Evolutionary conservation across 2,329 filamentous ascomycete species (phyloP).

Genomic region (Diaporthe sp.): DNA sequence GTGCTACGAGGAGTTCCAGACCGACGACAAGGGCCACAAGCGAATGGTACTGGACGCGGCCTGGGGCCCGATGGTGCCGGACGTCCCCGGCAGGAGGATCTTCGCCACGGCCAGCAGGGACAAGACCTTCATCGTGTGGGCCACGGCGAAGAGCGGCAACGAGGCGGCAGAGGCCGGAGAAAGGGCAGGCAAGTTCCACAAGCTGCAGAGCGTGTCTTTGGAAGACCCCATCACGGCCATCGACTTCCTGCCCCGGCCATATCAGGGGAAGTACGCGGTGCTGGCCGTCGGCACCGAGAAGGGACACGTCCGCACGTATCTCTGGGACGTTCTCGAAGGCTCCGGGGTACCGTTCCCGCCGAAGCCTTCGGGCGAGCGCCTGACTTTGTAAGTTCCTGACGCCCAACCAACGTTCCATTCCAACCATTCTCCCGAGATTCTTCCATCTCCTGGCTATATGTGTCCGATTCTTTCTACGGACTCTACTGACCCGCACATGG

Average conservation of each 20-base stretch:
- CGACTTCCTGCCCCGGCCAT: constrained; percentile 67
- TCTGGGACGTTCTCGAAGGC: constrained; percentile 55
- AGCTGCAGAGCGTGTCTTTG: constrained; percentile 4
- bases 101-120: constrained; percentile 95
- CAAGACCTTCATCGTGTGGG: constrained; percentile 85
- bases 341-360: constrained; percentile 56
- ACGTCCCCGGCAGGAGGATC: constrained; percentile 54
- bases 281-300: constrained; percentile 72
- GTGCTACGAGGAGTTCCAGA: constrained; percentile 70
- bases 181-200: background rate
- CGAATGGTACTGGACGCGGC: constrained; percentile 92
- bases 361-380: constrained; percentile 45
- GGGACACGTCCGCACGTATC: constrained; percentile 61
- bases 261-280: constrained; percentile 52
- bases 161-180: constrained; percentile 57
- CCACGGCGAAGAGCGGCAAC: constrained; percentile 50
- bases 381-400: constrained; percentile 30
- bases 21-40: constrained; percentile 87
- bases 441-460: background rate
- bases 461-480: background rate
- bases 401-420: background rate
- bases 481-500: background rate
- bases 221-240: constrained; percentile 78
- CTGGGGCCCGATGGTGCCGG: constrained; percentile 75
- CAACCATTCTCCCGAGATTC: too few relatives aligned